phyloP scores from a whole-genome alignment of 2,329 filamentous ascomycete species.

The Alternaria panax region DNA sequence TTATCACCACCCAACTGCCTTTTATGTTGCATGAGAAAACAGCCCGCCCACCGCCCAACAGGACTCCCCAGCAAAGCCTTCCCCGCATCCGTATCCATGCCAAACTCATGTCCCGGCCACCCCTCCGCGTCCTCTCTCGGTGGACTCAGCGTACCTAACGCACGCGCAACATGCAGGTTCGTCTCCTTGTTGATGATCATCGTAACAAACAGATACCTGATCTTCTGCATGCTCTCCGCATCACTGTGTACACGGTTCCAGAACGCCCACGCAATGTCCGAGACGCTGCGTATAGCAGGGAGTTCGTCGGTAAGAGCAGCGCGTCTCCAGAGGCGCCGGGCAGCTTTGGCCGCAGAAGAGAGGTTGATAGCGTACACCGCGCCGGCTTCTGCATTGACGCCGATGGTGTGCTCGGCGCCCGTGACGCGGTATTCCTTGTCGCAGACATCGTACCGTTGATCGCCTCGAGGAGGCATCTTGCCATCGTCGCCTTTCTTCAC shows the following conservation, averaged over 20 bases:
- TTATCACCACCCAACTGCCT: slow-evolving; percentile 18
- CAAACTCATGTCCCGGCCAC: slow-evolving; percentile 31
- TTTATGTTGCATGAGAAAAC: slow-evolving; percentile 26
- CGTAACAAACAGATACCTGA: slow-evolving; percentile 27
- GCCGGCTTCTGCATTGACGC: slow-evolving; percentile 17
- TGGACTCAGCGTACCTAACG: slow-evolving; percentile 9
- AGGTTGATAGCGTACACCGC: slow-evolving; percentile 16
- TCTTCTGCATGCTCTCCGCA: slow-evolving; percentile 13
- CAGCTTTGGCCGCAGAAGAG: slow-evolving; percentile 11
- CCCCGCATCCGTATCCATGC: slow-evolving; percentile 23
- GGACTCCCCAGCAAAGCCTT: slow-evolving; percentile 24
- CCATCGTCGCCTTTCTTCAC: slow-evolving; percentile 9
- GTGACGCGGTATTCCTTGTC: slow-evolving; percentile 20
- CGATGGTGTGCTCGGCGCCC: slow-evolving; percentile 18
- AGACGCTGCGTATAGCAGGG: slow-evolving; percentile 22
- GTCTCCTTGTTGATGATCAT: slow-evolving; percentile 23
- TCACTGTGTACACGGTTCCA: slow-evolving; percentile 19
- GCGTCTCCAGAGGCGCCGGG: slow-evolving; percentile 18
- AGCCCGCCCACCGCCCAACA: slow-evolving; percentile 24
- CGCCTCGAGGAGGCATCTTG: neutral
- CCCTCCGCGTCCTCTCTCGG: slow-evolving; percentile 4
- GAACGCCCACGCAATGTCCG: slow-evolving; percentile 32
- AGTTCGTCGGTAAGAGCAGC: slow-evolving; percentile 16
- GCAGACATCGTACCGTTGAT: slow-evolving; percentile 27
- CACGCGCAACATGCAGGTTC: slow-evolving; percentile 20